Base-by-base conservation (phyloP, 306 rosid genomes). In the Trifolium dubium region DNA sequence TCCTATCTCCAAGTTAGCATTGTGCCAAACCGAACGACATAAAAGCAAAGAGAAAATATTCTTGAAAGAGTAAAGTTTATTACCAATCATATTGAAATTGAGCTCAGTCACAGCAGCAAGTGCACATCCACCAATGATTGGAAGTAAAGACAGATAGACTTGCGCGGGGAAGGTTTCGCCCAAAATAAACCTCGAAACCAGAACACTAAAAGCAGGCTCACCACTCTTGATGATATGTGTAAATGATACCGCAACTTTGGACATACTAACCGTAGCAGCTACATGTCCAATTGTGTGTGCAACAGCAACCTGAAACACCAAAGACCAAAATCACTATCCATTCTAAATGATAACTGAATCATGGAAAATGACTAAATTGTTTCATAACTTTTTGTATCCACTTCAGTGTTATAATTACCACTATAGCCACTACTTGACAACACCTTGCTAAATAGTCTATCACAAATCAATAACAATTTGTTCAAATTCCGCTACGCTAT, bases 181-280 rank as follows among this genome's bases (percentile, higher is more conserved):
- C 84, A 94, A 81, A 77, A 94, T 23, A 70, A 94, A 78, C 78
- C 96, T 89, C 0, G 99, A 94, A 77, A 94, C 99, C 86, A 94
- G 72, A 15, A 91, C 99, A 64, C 93, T 94, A 18, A 94, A 94
- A 71, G 99, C 99, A 75, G 99, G 99, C 80, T 94, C 99, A 56
- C 99, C 99, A 81, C 99, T 94, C 90, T 94, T 94, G 87, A 94
- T 94, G 67, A 94, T 94, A 79, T 94, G 99, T 11, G 99, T 94
- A 84, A 94, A 94, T 19, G 99, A 94, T 43, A 94, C 99, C 5
- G 97, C 99, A 82, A 94, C 99, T 89, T 94, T 94, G 30, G 99
- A 94, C 99, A 94, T 91, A 67, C 99, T 94, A 76, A 94, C 99
- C 0, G 97, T 94, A 14, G 99, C 99, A 0, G 97, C 99, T 8